phyloP scores from a whole-genome alignment of 83 land plant genomes.

The Diphasiastrum complanatum region DNA sequence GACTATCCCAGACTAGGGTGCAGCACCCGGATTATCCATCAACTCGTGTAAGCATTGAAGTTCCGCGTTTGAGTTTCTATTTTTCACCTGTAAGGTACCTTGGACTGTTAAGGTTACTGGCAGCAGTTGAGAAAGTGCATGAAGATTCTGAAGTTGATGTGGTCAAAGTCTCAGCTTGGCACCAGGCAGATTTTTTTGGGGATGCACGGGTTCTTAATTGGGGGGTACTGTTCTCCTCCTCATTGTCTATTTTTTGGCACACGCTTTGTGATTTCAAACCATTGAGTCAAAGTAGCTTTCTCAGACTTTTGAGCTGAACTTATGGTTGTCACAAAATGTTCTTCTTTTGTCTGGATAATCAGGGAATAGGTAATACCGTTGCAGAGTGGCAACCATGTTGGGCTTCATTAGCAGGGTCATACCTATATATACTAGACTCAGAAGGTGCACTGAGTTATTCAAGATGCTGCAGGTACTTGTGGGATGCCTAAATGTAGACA shows the following conservation, averaged over 20 bases:
- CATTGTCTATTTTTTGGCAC: neutral
- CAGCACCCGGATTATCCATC: conserved; percentile 80
- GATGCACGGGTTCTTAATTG: conserved; percentile 75
- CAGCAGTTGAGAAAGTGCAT: conserved; percentile 43
- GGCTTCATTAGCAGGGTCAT: conserved; percentile 65
- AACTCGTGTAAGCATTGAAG: conserved; percentile 72
- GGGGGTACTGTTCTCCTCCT: conserved; percentile 49
- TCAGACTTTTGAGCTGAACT: too few species aligned
- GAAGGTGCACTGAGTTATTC: conserved; percentile 60
- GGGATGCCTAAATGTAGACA: conserved; percentile 5
- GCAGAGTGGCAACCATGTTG: conserved; percentile 94
- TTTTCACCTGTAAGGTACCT: conserved; percentile 77
- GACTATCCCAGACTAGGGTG: conserved; percentile 27
- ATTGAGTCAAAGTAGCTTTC: too few species aligned
- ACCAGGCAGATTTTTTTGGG: conserved; percentile 58
- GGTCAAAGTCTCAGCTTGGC: conserved; percentile 40
- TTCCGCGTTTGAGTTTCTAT: conserved; percentile 83
- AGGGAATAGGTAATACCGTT: conserved; percentile 87
- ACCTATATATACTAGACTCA: conserved; percentile 80
- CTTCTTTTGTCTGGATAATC: neutral
- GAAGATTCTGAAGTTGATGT: conserved; percentile 15
- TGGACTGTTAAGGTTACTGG: conserved; percentile 49
- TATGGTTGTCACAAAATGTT: neutral
- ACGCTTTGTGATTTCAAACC: too few species aligned
- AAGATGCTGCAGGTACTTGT: conserved; percentile 63